Evolutionary conservation across 495 filamentous ascomycete species (phyloP), one percentile per base, ranked within the genome.

Genomic region (Letharia lupina): DNA sequence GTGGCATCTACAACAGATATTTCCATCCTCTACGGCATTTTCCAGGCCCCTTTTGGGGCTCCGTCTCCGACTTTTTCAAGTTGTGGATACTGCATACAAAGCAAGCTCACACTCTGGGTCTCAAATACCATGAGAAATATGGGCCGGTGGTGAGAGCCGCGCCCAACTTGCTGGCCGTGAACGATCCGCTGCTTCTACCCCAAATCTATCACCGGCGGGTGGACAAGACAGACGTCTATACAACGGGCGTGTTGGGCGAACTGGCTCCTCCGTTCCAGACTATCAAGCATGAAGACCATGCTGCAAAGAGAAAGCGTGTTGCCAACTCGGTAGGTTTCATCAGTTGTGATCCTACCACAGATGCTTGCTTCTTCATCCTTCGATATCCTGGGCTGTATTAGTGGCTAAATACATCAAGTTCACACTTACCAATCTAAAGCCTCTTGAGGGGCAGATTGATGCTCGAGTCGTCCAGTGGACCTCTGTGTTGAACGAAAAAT

Each of bases 211-310:
- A 83, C 66, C 77, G 80, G 62, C 76, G 80, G 67, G 82, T 78
- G 16, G 81, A 84, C 73, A 86, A 86, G 64, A 80, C 80, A 2
- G 76, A 77, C 7, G 79, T 82, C 64, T 84, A 84, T 61, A 81
- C 79, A 56, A 79, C 80, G 2, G 80, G 79, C 18, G 75, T 76
- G 8, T 81, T 81, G 48, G 81, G 80, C 12, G 77, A 82, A 50
- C 74, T 74, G 16, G 77, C 80, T 65, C 75, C 76, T 18, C 65
- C 82, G 65, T 82, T 82, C 68, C 82, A 80, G 59, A 81, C 80
- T 70, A 77, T 77, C 52, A 74, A 74, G 44, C 78, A 83, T 68
- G 79, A 82, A 63, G 73, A 67, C 37, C 76, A 85, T 71, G 75
- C 80, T 65, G 70, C 78, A 66, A 78, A 77, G 69, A 70, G 79